Percentiles rank a stretch among this genome's conserved stretches.
Conservation (phyloP, 2,329 filamentous ascomycete species). For the Nothophaeocryptopus gaeumannii region DNA sequence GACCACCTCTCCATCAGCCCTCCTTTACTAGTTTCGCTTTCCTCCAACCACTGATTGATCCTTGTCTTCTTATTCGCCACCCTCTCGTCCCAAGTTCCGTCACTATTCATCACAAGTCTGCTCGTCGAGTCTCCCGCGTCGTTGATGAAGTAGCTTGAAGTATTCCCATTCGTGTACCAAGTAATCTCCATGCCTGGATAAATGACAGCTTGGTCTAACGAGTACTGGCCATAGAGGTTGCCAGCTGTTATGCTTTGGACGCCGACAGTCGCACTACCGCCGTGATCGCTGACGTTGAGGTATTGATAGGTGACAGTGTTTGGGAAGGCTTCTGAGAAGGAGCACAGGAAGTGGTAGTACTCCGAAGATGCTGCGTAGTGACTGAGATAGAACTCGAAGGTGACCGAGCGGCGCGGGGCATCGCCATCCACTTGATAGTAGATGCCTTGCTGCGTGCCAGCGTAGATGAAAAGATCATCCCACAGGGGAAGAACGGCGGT, state of each 20-base stretch:
- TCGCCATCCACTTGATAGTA: conserved; percentile 23
- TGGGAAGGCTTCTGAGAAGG: conserved; percentile 8
- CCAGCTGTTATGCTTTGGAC: conserved; percentile 11
- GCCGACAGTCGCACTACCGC: conserved; percentile 12
- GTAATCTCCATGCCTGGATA: conserved; percentile 4
- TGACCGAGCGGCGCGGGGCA: conserved; percentile 2
- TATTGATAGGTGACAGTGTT: conserved; percentile 15
- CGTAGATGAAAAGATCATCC: conserved; percentile 25
- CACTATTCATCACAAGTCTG: neutral
- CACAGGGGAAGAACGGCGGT: conserved; percentile 16
- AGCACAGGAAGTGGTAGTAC: conserved; percentile 24
- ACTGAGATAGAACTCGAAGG: conserved; percentile 21
- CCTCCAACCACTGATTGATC: neutral
- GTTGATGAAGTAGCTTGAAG: neutral
- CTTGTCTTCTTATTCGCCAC: neutral
- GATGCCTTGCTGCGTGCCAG: conserved; percentile 21
- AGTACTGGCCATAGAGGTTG: conserved; percentile 11
- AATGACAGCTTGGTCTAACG: conserved; percentile 12
- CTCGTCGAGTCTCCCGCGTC: neutral
- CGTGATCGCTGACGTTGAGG: conserved; percentile 12
- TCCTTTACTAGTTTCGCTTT: no score
- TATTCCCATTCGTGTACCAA: neutral
- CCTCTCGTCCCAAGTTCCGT: neutral
- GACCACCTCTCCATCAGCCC: no score
- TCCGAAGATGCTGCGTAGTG: conserved; percentile 5